phyloP scores from a whole-genome alignment of 495 filamentous ascomycete species.

The Letharia lupina region DNA sequence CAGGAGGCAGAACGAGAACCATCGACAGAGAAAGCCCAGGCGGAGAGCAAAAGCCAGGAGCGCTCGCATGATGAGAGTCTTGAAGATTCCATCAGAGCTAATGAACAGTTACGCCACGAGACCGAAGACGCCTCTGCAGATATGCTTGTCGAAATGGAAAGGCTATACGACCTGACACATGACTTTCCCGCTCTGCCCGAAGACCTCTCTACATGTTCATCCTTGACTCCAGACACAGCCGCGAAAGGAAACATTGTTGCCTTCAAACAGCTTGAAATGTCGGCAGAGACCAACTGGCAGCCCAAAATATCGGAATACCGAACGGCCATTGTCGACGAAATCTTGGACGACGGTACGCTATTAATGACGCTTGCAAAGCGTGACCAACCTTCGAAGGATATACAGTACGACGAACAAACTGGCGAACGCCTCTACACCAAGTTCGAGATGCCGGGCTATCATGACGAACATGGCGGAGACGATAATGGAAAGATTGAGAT shows the following conservation, averaged over 20 bases:
- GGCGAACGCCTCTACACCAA: slow-evolving; percentile 52
- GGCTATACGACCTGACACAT: slow-evolving; percentile 34
- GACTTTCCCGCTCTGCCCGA: slow-evolving; percentile 62
- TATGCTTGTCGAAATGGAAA: slow-evolving; percentile 30
- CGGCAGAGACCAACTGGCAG: slow-evolving; percentile 66
- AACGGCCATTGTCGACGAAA: slow-evolving; percentile 55
- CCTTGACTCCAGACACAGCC: slow-evolving; percentile 45
- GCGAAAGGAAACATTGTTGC: slow-evolving; percentile 61
- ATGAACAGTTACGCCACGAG: slow-evolving; percentile 31
- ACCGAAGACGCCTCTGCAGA: slow-evolving; percentile 26
- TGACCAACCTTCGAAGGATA: slow-evolving; percentile 48
- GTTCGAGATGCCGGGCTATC: slow-evolving; percentile 58
- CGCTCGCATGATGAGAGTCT: slow-evolving; percentile 24
- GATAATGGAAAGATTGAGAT: slow-evolving; percentile 48
- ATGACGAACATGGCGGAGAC: slow-evolving; percentile 42
- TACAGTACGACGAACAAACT: slow-evolving; percentile 43
- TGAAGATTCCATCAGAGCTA: slow-evolving; percentile 15
- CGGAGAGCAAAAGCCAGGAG: not conserved
- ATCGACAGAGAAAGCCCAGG: not conserved
- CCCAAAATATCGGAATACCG: slow-evolving; percentile 60
- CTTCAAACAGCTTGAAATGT: slow-evolving; percentile 69
- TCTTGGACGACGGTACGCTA: slow-evolving; percentile 39
- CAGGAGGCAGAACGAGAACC: not conserved
- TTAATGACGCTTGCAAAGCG: slow-evolving; percentile 60
- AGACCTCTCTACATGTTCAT: slow-evolving; percentile 48